Evolutionary conservation across 768 basidiomycete genomes (phyloP).

Genomic region (Lactarius akahatsu): DNA sequence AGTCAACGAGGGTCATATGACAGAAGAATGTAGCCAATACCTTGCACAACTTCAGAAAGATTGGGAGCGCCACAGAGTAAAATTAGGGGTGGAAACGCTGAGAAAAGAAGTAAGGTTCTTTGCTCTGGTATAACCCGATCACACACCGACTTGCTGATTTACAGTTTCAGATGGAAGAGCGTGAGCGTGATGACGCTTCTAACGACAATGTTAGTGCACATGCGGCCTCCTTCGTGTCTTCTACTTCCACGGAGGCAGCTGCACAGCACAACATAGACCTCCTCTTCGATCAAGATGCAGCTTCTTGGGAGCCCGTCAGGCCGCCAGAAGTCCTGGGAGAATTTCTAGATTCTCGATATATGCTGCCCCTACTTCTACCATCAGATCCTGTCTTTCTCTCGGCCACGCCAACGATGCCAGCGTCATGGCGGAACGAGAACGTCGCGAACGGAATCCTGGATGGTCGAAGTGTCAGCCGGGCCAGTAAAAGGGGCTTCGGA

Average conservation of each 20-base stretch:
- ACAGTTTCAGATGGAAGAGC: constrained; percentile 58
- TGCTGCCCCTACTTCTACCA: constrained; percentile 87
- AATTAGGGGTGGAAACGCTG: constrained; percentile 80
- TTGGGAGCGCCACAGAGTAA: constrained; percentile 91
- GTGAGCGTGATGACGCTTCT: constrained; percentile 58
- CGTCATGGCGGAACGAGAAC: constrained; percentile 39
- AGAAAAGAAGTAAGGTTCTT: constrained; percentile 68
- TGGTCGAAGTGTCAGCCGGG: constrained; percentile 38
- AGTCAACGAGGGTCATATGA: constrained; percentile 89
- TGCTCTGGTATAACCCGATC: background rate
- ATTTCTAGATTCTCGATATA: constrained; percentile 86
- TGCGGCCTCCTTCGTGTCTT: constrained; percentile 31
- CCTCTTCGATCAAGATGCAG: constrained; percentile 74
- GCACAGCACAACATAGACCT: constrained; percentile 67
- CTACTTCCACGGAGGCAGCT: constrained; percentile 35
- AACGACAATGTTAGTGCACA: constrained; percentile 34
- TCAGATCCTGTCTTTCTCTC: constrained; percentile 76
- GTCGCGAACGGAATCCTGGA: constrained; percentile 32
- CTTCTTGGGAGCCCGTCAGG: constrained; percentile 73
- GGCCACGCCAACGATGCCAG: constrained; percentile 55
- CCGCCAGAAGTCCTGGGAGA: constrained; percentile 87
- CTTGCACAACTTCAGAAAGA: constrained; percentile 94
- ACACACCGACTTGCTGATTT: background rate
- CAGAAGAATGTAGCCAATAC: constrained; percentile 93
- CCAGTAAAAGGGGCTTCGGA: constrained; percentile 41